Conservation (phyloP, 2,329 filamentous ascomycete species). For the Ustulina deusta region DNA sequence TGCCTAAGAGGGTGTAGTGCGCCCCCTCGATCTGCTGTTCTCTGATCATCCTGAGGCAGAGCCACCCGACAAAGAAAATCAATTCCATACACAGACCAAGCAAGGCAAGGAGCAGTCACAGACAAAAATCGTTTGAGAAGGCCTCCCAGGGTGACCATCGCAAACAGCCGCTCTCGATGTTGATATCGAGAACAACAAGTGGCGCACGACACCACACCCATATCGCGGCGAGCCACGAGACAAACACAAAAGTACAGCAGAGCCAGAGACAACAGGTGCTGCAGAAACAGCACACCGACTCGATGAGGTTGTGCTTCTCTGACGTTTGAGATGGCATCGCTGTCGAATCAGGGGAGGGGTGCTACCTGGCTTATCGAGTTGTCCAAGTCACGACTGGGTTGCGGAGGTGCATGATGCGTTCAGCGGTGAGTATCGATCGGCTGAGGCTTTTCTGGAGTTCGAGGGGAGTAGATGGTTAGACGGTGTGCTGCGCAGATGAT, state of each 20-base stretch:
- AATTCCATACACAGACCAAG: constrained; percentile 24
- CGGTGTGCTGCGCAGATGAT: neutral
- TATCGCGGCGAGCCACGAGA: constrained; percentile 7
- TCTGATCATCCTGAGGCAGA: constrained; percentile 17
- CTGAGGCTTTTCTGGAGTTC: constrained; percentile 18
- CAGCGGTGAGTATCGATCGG: constrained; percentile 14
- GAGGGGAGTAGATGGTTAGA: constrained; percentile 14
- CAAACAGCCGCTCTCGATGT: constrained; percentile 18
- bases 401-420: constrained; percentile 15
- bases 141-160: constrained; percentile 27
- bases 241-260: neutral
- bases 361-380: constrained; percentile 14
- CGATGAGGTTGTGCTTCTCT: constrained; percentile 15
- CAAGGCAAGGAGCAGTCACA: constrained; percentile 22
- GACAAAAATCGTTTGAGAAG: constrained; percentile 5
- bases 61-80: constrained; percentile 24
- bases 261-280: constrained; percentile 7
- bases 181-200: constrained; percentile 13
- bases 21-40: constrained; percentile 19
- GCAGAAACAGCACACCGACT: constrained; percentile 9
- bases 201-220: constrained; percentile 19
- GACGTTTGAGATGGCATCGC: constrained; percentile 21
- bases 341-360: constrained; percentile 17
- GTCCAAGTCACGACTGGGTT: constrained; percentile 12
- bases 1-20: constrained; percentile 19